phyloP scores from a whole-genome alignment of 148 eudicot genomes.

The Beta vulgaris region DNA sequence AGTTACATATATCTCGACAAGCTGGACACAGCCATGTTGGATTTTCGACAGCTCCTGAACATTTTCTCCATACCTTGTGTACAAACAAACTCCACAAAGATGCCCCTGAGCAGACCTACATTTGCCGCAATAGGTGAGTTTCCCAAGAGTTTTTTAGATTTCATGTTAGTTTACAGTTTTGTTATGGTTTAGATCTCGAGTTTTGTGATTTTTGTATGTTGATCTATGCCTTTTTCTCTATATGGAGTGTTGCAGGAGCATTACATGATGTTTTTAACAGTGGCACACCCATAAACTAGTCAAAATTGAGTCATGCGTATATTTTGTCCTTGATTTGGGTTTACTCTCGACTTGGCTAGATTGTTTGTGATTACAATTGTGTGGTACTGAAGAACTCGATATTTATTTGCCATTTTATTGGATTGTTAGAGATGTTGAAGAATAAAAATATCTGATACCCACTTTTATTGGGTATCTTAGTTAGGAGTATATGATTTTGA shows the following conservation, averaged over 20 bases:
- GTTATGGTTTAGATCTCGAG: no score
- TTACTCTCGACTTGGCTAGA: not conserved
- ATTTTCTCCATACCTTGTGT: constrained; percentile 79
- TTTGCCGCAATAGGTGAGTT: constrained; percentile 52
- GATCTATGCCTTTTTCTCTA: no score
- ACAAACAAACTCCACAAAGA: constrained; percentile 84
- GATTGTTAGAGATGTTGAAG: not conserved
- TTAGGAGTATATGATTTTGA: constrained; percentile 10
- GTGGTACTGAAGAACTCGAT: not conserved
- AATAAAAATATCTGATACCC: not conserved
- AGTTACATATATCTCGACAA: constrained; percentile 81
- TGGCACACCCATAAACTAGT: no score
- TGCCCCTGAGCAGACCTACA: constrained; percentile 53
- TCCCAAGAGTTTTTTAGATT: no score
- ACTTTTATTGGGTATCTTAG: not conserved
- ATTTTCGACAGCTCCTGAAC: constrained; percentile 47
- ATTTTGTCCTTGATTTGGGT: no score
- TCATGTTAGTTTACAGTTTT: no score
- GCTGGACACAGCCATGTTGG: constrained; percentile 62
- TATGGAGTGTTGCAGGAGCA: no score
- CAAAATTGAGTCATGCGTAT: no score
- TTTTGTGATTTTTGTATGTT: no score
- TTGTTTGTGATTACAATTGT: not conserved
- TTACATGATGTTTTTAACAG: no score
- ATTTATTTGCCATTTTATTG: not conserved